These are phyloP conservation scores for Monosporascus sp. DNA, from an alignment of 2,329 filamentous ascomycete species.

Conservation along the genomic window DNA sequence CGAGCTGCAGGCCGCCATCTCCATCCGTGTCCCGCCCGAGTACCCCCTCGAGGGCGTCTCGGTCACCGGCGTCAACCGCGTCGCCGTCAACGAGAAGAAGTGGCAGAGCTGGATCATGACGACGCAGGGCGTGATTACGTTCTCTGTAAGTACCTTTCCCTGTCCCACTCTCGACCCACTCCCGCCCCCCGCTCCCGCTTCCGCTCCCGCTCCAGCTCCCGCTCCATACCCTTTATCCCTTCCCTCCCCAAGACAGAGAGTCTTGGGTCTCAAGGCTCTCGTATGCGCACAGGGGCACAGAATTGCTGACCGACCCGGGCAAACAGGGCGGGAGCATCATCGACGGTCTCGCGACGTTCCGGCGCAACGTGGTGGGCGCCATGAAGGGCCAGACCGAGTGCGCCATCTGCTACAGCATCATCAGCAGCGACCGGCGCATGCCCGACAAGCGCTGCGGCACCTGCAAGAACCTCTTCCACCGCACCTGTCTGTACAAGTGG, in stretches of 20 bases:
- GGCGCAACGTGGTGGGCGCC: slow-evolving; percentile 78
- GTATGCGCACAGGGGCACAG: too few relatives aligned
- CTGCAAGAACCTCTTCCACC: slow-evolving; percentile 92
- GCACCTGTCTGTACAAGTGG: slow-evolving; percentile 89
- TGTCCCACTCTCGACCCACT: not conserved
- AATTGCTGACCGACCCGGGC: too few relatives aligned
- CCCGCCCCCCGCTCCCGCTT: not conserved
- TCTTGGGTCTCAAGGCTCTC: too few relatives aligned
- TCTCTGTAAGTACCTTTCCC: slow-evolving; percentile 52
- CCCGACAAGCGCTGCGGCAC: slow-evolving; percentile 89
- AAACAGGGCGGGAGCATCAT: slow-evolving; percentile 72
- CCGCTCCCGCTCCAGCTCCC: not conserved
- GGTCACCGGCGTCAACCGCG: slow-evolving; percentile 73
- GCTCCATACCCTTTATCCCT: not conserved
- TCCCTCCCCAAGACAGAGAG: not conserved
- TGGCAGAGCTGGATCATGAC: slow-evolving; percentile 89
- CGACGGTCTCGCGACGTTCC: slow-evolving; percentile 80
- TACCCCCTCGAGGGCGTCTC: slow-evolving; percentile 79
- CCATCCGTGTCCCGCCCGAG: slow-evolving; percentile 71
- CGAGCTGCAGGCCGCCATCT: slow-evolving; percentile 76
- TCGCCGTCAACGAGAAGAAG: slow-evolving; percentile 83
- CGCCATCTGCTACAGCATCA: slow-evolving; percentile 94
- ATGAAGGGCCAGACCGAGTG: slow-evolving; percentile 93
- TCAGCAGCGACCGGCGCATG: slow-evolving; percentile 80
- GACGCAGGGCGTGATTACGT: slow-evolving; percentile 88